Percentiles rank a stretch among this genome's conserved stretches.
phyloP scores from a whole-genome alignment of 1,284 basidiomycete species.

The Afroboletus lepidellus region DNA sequence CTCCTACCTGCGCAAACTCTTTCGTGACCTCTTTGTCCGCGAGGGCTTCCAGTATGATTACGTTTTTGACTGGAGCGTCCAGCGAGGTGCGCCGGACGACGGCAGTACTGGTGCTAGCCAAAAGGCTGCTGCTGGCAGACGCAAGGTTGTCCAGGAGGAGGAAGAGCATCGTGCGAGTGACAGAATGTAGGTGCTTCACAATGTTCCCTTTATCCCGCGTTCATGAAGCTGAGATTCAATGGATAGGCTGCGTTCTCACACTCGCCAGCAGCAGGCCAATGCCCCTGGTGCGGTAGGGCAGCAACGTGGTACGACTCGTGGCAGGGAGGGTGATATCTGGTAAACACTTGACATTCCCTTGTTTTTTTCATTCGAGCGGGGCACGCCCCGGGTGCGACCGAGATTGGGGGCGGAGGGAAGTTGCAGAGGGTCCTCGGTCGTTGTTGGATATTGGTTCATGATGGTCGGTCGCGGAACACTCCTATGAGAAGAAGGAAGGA shows the following conservation, averaged over 20 bases:
- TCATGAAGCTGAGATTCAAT: slow-evolving; percentile 15
- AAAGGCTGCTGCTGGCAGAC: slow-evolving; percentile 58
- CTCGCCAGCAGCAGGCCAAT: slow-evolving; percentile 66
- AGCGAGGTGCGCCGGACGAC: slow-evolving; percentile 70
- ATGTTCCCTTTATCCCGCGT: slow-evolving; percentile 24
- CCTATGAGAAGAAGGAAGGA: slow-evolving; percentile 18
- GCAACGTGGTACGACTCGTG: slow-evolving; percentile 52
- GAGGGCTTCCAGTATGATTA: slow-evolving; percentile 99
- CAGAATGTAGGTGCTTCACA: slow-evolving; percentile 62
- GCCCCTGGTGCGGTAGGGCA: slow-evolving; percentile 61
- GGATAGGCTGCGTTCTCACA: slow-evolving; percentile 77
- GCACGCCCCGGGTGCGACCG: slow-evolving; percentile 59
- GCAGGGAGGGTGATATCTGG: slow-evolving; percentile 72
- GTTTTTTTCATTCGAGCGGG: slow-evolving; percentile 45
- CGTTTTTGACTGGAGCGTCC: slow-evolving; percentile 97
- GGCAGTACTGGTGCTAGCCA: slow-evolving; percentile 54
- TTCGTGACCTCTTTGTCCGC: slow-evolving; percentile 95
- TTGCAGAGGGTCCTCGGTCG: slow-evolving; percentile 50
- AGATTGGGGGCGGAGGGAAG: slow-evolving; percentile 62
- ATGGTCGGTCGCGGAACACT: slow-evolving; percentile 36
- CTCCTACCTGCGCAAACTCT: slow-evolving; percentile 95
- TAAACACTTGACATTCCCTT: slow-evolving; percentile 48
- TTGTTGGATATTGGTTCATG: slow-evolving; percentile 40
- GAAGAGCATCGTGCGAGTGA: slow-evolving; percentile 76
- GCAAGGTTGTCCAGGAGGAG: slow-evolving; percentile 78